These are phyloP conservation scores for Beta vulgaris DNA, from an alignment of 148 eudicot species.

Conservation along the genomic window DNA sequence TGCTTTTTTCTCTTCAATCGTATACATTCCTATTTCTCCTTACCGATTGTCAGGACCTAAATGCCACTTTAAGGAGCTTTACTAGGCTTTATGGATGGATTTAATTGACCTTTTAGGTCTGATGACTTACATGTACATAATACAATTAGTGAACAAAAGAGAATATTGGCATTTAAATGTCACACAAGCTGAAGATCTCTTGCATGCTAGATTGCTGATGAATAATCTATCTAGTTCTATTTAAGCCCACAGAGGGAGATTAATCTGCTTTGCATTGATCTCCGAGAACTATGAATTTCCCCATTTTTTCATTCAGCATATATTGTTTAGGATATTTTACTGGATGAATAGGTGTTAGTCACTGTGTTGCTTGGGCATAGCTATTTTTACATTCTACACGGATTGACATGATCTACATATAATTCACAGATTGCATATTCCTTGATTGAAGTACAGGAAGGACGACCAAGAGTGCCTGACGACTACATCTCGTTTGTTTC, in stretches of 20 bases:
- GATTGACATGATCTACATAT: conserved; percentile 7
- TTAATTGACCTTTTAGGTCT: neutral
- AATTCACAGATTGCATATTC: conserved; percentile 74
- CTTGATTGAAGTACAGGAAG: conserved; percentile 88
- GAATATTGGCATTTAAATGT: neutral
- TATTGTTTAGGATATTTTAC: neutral
- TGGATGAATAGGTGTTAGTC: conserved; percentile 2
- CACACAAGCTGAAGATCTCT: neutral
- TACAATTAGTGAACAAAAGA: neutral
- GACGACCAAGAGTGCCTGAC: conserved; percentile 51
- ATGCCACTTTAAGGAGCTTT: too few species aligned
- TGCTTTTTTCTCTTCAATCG: neutral
- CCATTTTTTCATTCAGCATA: conserved; percentile 1
- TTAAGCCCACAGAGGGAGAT: neutral
- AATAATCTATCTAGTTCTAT: neutral
- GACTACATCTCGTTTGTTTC: conserved; percentile 91
- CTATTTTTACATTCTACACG: neutral
- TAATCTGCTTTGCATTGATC: neutral
- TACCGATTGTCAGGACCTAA: too few species aligned
- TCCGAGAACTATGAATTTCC: conserved; percentile 8
- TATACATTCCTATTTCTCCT: neutral
- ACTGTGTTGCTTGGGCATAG: conserved; percentile 5
- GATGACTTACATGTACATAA: neutral
- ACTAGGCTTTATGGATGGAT: neutral
- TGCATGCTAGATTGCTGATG: neutral